Evolutionary conservation across 2,329 filamentous ascomycete species (phyloP).

Genomic region (Capronia americana): DNA sequence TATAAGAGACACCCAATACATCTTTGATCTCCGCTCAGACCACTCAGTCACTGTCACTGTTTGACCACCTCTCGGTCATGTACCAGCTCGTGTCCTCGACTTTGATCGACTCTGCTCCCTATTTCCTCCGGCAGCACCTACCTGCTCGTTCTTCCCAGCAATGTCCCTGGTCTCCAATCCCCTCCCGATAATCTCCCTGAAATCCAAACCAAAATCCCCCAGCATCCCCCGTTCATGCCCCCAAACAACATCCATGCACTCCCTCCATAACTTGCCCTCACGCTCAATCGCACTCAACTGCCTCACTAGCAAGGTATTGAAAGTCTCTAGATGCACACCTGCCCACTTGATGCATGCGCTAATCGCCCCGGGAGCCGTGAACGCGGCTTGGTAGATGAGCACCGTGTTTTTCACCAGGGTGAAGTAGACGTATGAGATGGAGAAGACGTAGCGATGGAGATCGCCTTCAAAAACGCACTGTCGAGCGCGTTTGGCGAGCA

Average conservation of each 20-base stretch:
- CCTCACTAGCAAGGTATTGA: constrained; percentile 80
- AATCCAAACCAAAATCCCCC: constrained; percentile 86
- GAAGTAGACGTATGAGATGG: constrained; percentile 95
- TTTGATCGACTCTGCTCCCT: constrained; percentile 27
- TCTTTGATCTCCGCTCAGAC: constrained; percentile 34
- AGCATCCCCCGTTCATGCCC: constrained; percentile 77
- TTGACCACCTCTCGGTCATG: constrained; percentile 2
- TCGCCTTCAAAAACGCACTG: constrained; percentile 96
- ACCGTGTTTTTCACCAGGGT: constrained; percentile 93
- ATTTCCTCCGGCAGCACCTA: background rate
- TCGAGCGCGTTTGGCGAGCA: constrained; percentile 81
- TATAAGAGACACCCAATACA: constrained; percentile 23
- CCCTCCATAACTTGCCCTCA: constrained; percentile 76
- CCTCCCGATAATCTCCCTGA: constrained; percentile 77
- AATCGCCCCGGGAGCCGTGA: constrained; percentile 79
- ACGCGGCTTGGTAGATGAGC: constrained; percentile 83
- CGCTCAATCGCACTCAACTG: constrained; percentile 86
- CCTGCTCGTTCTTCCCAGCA: background rate
- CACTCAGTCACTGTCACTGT: background rate
- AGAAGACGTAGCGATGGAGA: constrained; percentile 90
- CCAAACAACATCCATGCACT: constrained; percentile 81
- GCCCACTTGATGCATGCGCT: constrained; percentile 97
- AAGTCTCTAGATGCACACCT: constrained; percentile 91
- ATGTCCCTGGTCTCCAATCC: constrained; percentile 44
- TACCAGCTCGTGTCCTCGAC: constrained; percentile 22